Conservation (phyloP, 768 basidiomycete genomes). For the Leccinum longicurvipes region DNA sequence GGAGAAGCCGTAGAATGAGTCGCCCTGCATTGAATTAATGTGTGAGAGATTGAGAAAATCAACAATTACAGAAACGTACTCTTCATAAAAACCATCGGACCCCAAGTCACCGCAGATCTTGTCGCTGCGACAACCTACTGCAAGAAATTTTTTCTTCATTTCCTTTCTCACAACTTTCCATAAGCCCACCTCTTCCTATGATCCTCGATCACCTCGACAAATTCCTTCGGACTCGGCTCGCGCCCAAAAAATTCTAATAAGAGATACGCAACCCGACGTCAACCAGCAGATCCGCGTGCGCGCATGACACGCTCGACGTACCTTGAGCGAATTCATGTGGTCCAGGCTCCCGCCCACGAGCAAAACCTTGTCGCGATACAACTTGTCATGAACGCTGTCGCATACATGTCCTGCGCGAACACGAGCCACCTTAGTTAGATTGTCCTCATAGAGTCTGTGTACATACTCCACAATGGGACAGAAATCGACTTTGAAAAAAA, state of each 20-base stretch:
- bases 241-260: constrained; percentile 74
- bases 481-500: not conserved
- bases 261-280: not conserved
- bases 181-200: constrained; percentile 17
- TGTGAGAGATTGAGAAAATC: too few species aligned
- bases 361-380: not conserved
- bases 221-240: constrained; percentile 69
- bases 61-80: too few species aligned
- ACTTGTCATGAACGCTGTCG: not conserved
- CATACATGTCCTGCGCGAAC: constrained; percentile 51
- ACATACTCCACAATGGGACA: constrained; percentile 32
- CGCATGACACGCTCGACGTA: not conserved
- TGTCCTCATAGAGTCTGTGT: constrained; percentile 80
- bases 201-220: constrained; percentile 59
- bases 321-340: not conserved
- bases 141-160: too few species aligned
- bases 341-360: not conserved
- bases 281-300: not conserved
- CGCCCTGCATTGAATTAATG: too few species aligned
- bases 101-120: too few species aligned
- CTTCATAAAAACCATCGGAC: too few species aligned
- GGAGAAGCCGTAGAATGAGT: too few species aligned
- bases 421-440: too few species aligned
- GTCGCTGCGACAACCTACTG: too few species aligned
- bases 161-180: not conserved